These are phyloP conservation scores for Coemansia sp. DNA, from an alignment of 192 early-diverging fungal species.

Conservation along the genomic window DNA sequence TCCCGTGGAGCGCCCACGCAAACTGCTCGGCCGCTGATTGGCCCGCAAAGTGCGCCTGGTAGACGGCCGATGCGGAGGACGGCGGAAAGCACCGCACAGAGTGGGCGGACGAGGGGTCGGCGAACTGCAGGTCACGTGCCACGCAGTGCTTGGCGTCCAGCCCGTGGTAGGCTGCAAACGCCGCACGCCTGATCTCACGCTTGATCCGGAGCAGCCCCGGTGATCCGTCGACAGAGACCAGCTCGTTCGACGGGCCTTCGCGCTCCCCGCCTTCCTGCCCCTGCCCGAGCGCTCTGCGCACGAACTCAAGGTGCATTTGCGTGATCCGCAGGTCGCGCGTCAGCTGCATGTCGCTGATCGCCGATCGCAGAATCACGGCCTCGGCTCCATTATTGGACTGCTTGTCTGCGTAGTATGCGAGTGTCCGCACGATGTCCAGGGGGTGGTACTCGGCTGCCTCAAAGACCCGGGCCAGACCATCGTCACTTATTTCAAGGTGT, in stretches of 20 bases:
- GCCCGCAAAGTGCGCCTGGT: conserved; percentile 18
- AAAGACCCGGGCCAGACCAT: conserved; percentile 3
- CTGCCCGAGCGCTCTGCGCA: not conserved
- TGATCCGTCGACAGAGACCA: not conserved
- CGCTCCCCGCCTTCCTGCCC: not conserved
- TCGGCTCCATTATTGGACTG: not conserved
- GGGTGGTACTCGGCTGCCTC: conserved; percentile 14
- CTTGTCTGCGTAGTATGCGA: conserved; percentile 5
- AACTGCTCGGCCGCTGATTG: conserved; percentile 17
- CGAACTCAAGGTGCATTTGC: conserved; percentile 22
- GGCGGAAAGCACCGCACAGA: conserved; percentile 14
- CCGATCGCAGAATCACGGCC: not conserved
- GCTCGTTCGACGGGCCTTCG: too few species aligned
- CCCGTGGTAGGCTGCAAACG: conserved; percentile 20
- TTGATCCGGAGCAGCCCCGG: conserved; percentile 6
- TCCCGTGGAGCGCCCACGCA: conserved; percentile 8
- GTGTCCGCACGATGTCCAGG: conserved; percentile 11
- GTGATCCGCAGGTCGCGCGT: conserved; percentile 8
- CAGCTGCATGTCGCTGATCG: conserved; percentile 8
- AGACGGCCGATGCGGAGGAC: conserved; percentile 13
- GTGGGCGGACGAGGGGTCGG: not conserved
- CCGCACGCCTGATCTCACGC: conserved; percentile 6
- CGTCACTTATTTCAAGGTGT: conserved; percentile 3
- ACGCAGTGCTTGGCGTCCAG: conserved; percentile 11
- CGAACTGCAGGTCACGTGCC: conserved; percentile 17